Evolutionary conservation across 306 rosid genomes (phyloP), one percentile per base, ranked within the genome.

Genomic region (Rosa rugosa): DNA sequence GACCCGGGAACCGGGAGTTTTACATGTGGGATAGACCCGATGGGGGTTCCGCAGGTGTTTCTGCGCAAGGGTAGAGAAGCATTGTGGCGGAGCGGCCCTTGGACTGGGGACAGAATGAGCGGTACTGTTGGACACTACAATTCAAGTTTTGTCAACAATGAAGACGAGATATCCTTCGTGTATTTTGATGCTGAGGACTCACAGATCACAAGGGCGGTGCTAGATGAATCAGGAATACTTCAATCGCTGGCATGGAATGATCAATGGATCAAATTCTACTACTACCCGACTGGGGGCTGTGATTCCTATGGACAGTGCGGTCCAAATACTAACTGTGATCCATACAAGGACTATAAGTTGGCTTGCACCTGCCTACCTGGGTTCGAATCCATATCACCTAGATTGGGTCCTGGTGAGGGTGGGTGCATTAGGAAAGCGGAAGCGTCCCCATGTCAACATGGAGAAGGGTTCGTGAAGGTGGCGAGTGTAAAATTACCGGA

Each of bases 391-490:
- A 79, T 40, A 40, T 59, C 53, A 0, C 36, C 82, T 2, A 54
- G 7, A 75, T 14, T 85, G 93, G 88, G 40, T 54, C 31, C 8
- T 87, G 7, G 73, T 77, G 38, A 69, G n/a, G 83, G 75, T 13
- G 97, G 97, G 16, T 91, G 97, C 38, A 64, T 82, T 31, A 88
- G 89, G 69, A 85, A 70, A 23, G 57, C 16, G 12, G 85, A 78
- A 14, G 73, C 1, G 0, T 57, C 73, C 3, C 7, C 76, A 46
- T 92, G 94, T 25, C 64, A 45, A 4, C 76, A 31, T 6, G 93
- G 94, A 5, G 97, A 90, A 72, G 97, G 97, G 50, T 90, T 90
- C 22, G 77, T 81, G 20, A 77, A 69, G 78, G 6, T 88, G 40
- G 49, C 25, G 27, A 54, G 71, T 5, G 77, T 83, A 57, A 87